Evolutionary conservation across 495 filamentous ascomycete species (phyloP).

Genomic region (Achaetomiella virescens): DNA sequence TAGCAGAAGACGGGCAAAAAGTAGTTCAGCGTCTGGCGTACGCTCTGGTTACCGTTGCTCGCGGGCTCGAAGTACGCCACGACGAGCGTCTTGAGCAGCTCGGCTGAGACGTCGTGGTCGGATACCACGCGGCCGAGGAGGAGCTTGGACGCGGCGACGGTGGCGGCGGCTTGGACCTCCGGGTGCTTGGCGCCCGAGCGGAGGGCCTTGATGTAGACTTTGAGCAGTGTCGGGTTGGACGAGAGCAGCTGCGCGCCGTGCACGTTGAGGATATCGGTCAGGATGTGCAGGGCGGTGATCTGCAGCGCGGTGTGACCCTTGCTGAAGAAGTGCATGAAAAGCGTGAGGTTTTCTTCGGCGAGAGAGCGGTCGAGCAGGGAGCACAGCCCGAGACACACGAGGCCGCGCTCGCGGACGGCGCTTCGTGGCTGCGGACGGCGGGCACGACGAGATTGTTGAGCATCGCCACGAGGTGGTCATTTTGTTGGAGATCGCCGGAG

Average conservation of each 20-base stretch:
- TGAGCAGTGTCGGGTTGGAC: slow-evolving; percentile 56
- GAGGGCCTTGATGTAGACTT: slow-evolving; percentile 71
- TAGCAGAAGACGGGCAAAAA: slow-evolving; percentile 96
- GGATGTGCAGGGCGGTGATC: slow-evolving; percentile 80
- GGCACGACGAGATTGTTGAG: slow-evolving; percentile 94
- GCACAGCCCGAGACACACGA: slow-evolving; percentile 84
- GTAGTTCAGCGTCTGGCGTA: slow-evolving; percentile 85
- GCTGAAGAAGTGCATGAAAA: slow-evolving; percentile 93
- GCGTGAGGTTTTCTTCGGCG: slow-evolving; percentile 84
- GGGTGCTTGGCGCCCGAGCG: slow-evolving; percentile 59
- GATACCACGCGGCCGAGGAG: slow-evolving; percentile 64
- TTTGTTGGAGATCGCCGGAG: slow-evolving; percentile 73
- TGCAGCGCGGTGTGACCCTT: slow-evolving; percentile 88
- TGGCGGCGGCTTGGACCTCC: slow-evolving; percentile 75
- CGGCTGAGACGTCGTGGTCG: slow-evolving; percentile 49
- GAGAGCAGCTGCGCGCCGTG: slow-evolving; percentile 70
- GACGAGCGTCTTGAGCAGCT: slow-evolving; percentile 75
- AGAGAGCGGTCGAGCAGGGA: slow-evolving; percentile 85
- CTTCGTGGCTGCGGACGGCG: slow-evolving; percentile 87
- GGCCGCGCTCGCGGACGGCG: slow-evolving; percentile 81
- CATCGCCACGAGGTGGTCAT: slow-evolving; percentile 84
- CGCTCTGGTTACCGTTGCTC: slow-evolving; percentile 73
- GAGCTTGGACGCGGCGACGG: slow-evolving; percentile 76
- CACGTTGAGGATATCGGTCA: slow-evolving; percentile 87
- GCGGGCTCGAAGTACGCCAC: slow-evolving; percentile 87